phyloP scores from a whole-genome alignment of 2,329 filamentous ascomycete genomes.

The Rutstroemia sydowiana region DNA sequence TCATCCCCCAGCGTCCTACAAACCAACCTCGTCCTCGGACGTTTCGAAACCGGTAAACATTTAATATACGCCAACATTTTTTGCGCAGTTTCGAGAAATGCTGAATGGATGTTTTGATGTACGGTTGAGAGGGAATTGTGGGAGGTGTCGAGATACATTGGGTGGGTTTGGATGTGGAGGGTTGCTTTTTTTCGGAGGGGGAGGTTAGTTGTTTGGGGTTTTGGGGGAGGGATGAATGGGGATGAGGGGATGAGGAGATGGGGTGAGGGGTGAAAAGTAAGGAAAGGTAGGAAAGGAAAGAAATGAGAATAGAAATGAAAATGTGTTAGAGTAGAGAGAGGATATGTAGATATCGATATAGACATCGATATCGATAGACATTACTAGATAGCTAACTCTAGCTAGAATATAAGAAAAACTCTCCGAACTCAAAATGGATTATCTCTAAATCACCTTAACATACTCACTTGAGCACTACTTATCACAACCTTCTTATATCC shows the following conservation, averaged over 20 bases:
- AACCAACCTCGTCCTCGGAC: conserved; percentile 20
- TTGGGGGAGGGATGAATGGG: background rate
- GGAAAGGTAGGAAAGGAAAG: background rate
- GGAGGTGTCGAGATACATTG: conserved; percentile 73
- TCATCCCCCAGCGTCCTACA: conserved; percentile 14
- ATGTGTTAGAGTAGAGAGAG: background rate
- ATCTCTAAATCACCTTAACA: no score
- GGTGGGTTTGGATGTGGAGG: conserved; percentile 79
- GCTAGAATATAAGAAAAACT: no score
- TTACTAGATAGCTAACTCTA: no score
- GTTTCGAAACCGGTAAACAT: conserved; percentile 44
- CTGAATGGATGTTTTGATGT: conserved; percentile 65
- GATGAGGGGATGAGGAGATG: background rate
- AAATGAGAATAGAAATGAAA: background rate
- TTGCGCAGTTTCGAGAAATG: conserved; percentile 69
- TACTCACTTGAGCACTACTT: no score
- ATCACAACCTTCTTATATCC: no score
- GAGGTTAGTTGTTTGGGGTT: background rate
- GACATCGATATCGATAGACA: no score
- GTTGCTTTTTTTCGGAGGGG: conserved; percentile 42
- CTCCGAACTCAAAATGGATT: no score
- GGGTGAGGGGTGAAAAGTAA: background rate
- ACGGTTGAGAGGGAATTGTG: conserved; percentile 68
- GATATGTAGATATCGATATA: background rate
- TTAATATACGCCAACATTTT: conserved; percentile 60